Base-by-base conservation (phyloP, 148 eudicot genomes). In the Cornus controversa region DNA sequence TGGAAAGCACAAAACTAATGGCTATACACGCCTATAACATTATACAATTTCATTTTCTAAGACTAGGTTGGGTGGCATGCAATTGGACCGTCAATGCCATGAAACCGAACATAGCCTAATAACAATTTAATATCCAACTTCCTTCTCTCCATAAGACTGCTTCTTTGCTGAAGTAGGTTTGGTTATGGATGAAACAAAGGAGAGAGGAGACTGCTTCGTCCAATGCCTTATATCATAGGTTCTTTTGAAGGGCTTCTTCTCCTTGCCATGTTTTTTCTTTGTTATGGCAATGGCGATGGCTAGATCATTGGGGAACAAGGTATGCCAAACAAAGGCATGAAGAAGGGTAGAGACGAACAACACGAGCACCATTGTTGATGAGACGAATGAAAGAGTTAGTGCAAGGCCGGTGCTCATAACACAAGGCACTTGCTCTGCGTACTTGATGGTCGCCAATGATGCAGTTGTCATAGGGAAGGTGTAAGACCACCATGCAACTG, bases 401-500 rank as follows among this genome's bases (percentile, higher is more conserved):
- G 94, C 98, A 8, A 96, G 82, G 70, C 83, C 87, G 75, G 88
- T 91, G 89, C 86, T 91, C 24, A 85, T 78, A 20, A 84, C 74
- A 18, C 86, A 85, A 57, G 93, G 92, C 0, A 80, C 97, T 10
- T 91, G 83, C 77, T 93, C 98, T 45, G 99, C 93, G 64, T 96
- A 96, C 77, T 86, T 93, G 80, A 96, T 93, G 53, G 99, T 89
- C 2, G 99, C 98, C 71, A 96, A 76, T 70, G 99, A 90, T 40
- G 88, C 92, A 5, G 99, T 96, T 29, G 99, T 96, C 99, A 96
- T 96, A 0, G 99, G 98, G 83, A 96, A 96, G 10, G 99, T 96
- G 78, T 96, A 96, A 45, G 99, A 89, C 99, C 99, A 96, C 99
- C 99, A 96, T 68, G 99, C 97, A 74, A 93, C 85, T 14, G 99